Evolutionary conservation across 2,329 filamentous ascomycete genomes (phyloP), one percentile per base, ranked within the genome.

Genomic region (Xylariaceae sp.): DNA sequence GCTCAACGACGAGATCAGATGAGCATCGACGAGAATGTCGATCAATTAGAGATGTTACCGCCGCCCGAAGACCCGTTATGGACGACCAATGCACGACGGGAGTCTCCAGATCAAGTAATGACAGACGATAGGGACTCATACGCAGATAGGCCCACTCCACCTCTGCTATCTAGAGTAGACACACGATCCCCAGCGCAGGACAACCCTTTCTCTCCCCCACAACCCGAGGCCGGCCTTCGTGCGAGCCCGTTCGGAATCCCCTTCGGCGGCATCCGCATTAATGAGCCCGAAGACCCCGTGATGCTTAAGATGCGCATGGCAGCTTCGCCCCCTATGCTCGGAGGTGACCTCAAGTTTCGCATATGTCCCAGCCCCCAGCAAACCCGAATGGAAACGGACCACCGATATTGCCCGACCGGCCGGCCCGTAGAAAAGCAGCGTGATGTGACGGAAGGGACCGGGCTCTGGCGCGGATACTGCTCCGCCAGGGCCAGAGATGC

Each of bases 291-390:
- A 43, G 75, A 76, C 48, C 68, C 71, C 26, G 71, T 75, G 51
- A 74, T 78, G 57, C 72, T 75, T 54, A 76, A 77, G 65, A 76
- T 79, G 68, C 81, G 81, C 56, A 74, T 81, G 62, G 78, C 77
- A 20, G 77, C 81, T 65, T 86, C 86, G 57, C 93, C 93, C 41
- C 93, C 93, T 9, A 96, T 98, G 92, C 84, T 96, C 10, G 93
- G 93, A 53, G 77, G 80, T 54, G 89, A 96, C 63, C 82, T 98
- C 52, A 79, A 81, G 21, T 96, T 97, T 71, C 90, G 91, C 32
- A 84, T 83, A 70, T 96, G 91, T 70, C 81, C 83, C 9, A 96
- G 93, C 21, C 93, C 93, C 5, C 88, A 93, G 71, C 84, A 87
- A 52, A 96, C 92, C 16, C 87, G 91, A 67, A 89, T 96, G 67